phyloP scores from a whole-genome alignment of 768 basidiomycete genomes.

The Tricholoma matsutake region DNA sequence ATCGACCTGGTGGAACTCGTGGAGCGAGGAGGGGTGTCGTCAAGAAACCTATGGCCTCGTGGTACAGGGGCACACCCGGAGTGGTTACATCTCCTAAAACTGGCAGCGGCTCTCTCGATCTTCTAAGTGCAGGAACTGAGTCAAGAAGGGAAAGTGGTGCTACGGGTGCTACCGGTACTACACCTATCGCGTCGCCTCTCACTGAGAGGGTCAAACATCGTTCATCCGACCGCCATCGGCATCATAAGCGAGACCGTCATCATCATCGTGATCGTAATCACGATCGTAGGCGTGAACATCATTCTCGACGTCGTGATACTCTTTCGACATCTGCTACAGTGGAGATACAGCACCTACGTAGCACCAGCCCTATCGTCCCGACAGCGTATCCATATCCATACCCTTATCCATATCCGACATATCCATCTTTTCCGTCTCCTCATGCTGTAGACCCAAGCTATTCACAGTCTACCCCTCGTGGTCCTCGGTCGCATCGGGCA shows the following conservation, averaged over 20 bases:
- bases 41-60: constrained; percentile 30
- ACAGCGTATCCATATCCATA: constrained; percentile 33
- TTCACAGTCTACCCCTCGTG: constrained; percentile 18
- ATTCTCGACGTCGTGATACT: constrained; percentile 13
- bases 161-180: constrained; percentile 17
- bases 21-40: constrained; percentile 10
- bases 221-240: constrained; percentile 17
- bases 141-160: constrained; percentile 22
- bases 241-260: constrained; percentile 19
- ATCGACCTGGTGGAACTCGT: constrained; percentile 35
- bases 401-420: constrained; percentile 24
- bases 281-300: constrained; percentile 10
- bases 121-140: constrained; percentile 28
- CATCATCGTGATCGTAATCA: constrained; percentile 19
- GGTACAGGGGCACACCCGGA: constrained; percentile 31
- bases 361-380: constrained; percentile 22
- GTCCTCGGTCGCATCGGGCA: constrained; percentile 18
- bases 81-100: constrained; percentile 18
- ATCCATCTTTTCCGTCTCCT: constrained; percentile 9
- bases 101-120: constrained; percentile 27
- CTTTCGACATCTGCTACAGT: constrained; percentile 6
- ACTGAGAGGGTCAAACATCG: constrained; percentile 5
- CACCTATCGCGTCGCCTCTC: constrained; percentile 14
- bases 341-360: constrained; percentile 8
- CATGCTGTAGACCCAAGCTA: constrained; percentile 6